Evolutionary conservation across 257 asterid species (phyloP).

Genomic region (Primulina huaijiensis): DNA sequence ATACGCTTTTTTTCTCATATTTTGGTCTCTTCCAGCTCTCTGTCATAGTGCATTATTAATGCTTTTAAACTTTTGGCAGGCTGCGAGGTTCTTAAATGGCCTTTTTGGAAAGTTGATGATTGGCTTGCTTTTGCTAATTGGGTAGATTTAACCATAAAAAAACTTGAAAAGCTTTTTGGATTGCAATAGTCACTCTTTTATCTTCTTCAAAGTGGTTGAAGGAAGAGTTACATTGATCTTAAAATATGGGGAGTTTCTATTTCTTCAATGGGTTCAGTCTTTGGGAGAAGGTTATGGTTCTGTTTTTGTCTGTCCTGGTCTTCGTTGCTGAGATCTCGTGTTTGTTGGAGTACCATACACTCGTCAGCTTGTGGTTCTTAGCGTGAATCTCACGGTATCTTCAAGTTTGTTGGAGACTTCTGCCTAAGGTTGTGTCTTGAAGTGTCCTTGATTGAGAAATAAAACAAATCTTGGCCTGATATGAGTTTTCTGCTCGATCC

Average conservation of each 20-base stretch:
- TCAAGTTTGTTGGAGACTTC: conserved; percentile 27
- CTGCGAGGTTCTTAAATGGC: conserved; percentile 51
- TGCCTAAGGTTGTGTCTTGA: conserved; percentile 21
- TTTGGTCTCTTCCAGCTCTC: conserved; percentile 24
- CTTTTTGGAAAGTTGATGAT: conserved; percentile 52
- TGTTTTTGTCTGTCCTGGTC: conserved; percentile 25
- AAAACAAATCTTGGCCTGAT: conserved; percentile 6
- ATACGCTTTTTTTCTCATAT: conserved; percentile 27
- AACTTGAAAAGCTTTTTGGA: conserved; percentile 49
- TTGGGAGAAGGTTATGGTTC: conserved; percentile 22
- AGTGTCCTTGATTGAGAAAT: conserved; percentile 11
- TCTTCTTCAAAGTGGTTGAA: conserved; percentile 34
- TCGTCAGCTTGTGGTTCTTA: conserved; percentile 18
- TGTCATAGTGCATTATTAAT: conserved; percentile 41
- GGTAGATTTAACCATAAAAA: conserved; percentile 39
- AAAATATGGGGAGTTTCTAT: conserved; percentile 27
- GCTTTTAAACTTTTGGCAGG: conserved; percentile 69
- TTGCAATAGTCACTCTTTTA: conserved; percentile 33
- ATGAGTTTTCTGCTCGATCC: neutral
- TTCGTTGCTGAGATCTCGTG: conserved; percentile 12
- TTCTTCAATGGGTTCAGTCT: conserved; percentile 34
- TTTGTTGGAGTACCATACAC: conserved; percentile 15
- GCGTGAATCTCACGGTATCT: conserved; percentile 17
- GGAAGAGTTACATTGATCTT: conserved; percentile 34
- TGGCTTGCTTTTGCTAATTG: conserved; percentile 59